A percentile compares a stretch with the other conserved stretches of the same genome.
Evolutionary conservation across 176 grass and related monocot genomes (phyloP).

Genomic region (Oryza brachyantha): DNA sequence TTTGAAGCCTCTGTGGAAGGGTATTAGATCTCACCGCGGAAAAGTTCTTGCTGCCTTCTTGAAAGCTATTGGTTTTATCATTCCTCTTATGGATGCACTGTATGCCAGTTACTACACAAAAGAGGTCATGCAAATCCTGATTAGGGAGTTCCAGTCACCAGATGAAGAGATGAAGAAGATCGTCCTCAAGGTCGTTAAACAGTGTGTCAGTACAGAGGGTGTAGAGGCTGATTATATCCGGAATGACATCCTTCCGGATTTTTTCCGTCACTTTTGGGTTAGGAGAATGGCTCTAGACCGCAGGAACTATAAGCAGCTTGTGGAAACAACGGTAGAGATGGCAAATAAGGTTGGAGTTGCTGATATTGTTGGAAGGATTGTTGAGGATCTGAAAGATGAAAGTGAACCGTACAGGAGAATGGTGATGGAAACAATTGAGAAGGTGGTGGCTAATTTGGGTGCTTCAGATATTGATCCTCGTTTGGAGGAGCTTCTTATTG

Average conservation of each 20-base stretch:
- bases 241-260: slow-evolving; percentile 81
- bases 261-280: slow-evolving; percentile 92
- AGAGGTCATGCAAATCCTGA: slow-evolving; percentile 90
- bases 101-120: slow-evolving; percentile 99
- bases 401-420: slow-evolving; percentile 96
- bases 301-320: slow-evolving; percentile 97
- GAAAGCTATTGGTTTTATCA: slow-evolving; percentile 98
- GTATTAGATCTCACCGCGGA: slow-evolving; percentile 80
- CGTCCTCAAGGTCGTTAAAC: slow-evolving; percentile 95
- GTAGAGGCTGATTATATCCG: slow-evolving; percentile 94
- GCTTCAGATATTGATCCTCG: slow-evolving; percentile 94
- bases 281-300: slow-evolving; percentile 96
- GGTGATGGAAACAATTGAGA: slow-evolving; percentile 99
- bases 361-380: slow-evolving; percentile 86
- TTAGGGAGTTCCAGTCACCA: slow-evolving; percentile 96
- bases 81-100: slow-evolving; percentile 95
- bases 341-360: slow-evolving; percentile 95
- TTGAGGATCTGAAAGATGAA: slow-evolving; percentile 97
- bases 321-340: slow-evolving; percentile 96
- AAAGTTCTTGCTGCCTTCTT: slow-evolving; percentile 95
- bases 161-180: slow-evolving; percentile 99
- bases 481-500: slow-evolving; percentile 92
- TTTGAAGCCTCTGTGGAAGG: slow-evolving; percentile 98
- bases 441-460: slow-evolving; percentile 94
- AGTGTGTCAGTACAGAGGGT: slow-evolving; percentile 97